Base-by-base conservation (phyloP, 2,329 filamentous ascomycete genomes). In the Didymella arachidicola region DNA sequence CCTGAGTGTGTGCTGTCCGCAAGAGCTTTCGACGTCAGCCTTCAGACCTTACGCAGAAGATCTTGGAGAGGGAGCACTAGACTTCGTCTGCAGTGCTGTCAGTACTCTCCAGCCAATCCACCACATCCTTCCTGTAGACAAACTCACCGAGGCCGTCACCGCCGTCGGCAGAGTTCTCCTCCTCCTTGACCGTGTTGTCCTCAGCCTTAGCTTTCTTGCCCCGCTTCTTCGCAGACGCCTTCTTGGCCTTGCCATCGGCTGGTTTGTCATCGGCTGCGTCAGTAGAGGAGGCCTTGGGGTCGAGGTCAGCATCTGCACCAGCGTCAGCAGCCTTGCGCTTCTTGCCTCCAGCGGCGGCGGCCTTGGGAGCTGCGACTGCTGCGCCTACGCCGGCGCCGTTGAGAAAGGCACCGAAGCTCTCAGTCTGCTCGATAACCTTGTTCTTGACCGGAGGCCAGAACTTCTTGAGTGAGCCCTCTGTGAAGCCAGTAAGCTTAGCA, bases 361-460 rank as follows among this genome's bases (percentile, higher is more conserved):
- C 46, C 41, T 67, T 57, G 43, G 44, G 10, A 5, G 56, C 27
- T 26, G 60, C 29, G 4, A 55, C 27, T 26, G 60, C 29, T 14
- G 48, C 25, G 5, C 48, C 36, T 42, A 56, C 43, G 18, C 52
- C 3, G 7, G 53, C 49, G 12, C 29, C 43, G 12, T 43, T 43
- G 12, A 62, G 38, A 45, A 50, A 74, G 18, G 44, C 51, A 22
- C 56, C 68, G 54, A 74, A 75, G 12, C 69, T 66, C 0, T 57
- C 36, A 32, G 73, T 53, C 8, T 56, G 43, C 8, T 72, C 72
- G 3, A 65, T 57, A 3, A 62, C 70, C 63, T 73, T 75, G 57
- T 61, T 68, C 68, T 75, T 76, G 47, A 72, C 57, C 0, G 65
- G 66, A 0, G 73, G 73, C 63, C 66, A 72, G 42, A 74, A 69